Percentiles rank a stretch among this genome's conserved stretches.
Evolutionary conservation across 805 yeast species (phyloP).

Genomic region (Tetrapisispora iriomotensis): DNA sequence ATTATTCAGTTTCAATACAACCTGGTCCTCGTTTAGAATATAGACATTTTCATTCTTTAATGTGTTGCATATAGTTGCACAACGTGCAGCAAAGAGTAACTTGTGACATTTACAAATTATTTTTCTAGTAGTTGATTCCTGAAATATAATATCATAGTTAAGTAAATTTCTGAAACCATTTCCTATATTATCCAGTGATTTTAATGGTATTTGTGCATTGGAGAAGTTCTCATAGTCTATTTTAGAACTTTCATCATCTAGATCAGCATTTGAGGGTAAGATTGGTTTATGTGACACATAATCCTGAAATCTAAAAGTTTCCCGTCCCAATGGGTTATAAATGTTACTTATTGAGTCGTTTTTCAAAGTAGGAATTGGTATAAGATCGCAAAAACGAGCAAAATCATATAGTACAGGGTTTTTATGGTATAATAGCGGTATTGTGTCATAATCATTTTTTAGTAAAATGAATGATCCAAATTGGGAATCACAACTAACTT

Average conservation of each 20-base stretch:
- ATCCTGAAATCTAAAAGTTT: background rate
- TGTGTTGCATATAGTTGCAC: conserved; percentile 6
- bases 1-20: conserved; percentile 2
- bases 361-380: conserved; percentile 33
- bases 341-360: background rate
- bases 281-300: no score
- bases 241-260: background rate
- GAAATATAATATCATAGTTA: conserved; percentile 14
- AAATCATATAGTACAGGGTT: conserved; percentile 45
- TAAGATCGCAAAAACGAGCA: conserved; percentile 31
- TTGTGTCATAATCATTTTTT: conserved; percentile 49
- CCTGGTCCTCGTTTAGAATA: conserved; percentile 4
- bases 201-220: no score
- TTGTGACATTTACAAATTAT: conserved; percentile 18
- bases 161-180: no score
- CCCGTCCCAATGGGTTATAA: background rate
- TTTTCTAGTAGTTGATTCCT: conserved; percentile 3
- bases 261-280: no score
- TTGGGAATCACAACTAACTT: conserved; percentile 55
- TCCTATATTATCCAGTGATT: no score
- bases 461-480: conserved; percentile 61
- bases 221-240: no score
- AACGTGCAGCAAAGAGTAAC: conserved; percentile 12
- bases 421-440: conserved; percentile 44
- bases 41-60: conserved; percentile 4